A percentile compares a stretch with the other conserved stretches of the same genome.
phyloP scores from a whole-genome alignment of 2,329 filamentous ascomycete species.

The Davidsoniella eucalypti region DNA sequence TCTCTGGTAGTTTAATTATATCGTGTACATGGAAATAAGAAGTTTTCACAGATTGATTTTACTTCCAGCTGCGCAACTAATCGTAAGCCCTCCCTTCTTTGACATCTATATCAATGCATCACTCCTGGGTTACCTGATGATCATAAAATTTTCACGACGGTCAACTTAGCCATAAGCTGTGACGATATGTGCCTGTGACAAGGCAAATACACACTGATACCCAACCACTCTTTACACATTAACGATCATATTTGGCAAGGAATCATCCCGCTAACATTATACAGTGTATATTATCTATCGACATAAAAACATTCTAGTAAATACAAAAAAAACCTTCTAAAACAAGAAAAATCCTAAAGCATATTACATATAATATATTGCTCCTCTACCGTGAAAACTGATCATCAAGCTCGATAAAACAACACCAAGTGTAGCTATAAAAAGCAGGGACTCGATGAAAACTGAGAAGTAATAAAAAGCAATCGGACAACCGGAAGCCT shows the following conservation, averaged over 20 bases:
- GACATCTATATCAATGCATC: not conserved
- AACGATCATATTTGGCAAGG: not conserved
- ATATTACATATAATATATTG: not conserved
- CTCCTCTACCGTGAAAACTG: not conserved
- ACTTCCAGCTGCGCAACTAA: conserved; percentile 2
- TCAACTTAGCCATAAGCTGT: conserved; percentile 32
- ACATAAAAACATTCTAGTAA: not conserved
- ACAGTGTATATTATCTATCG: not conserved
- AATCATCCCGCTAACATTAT: conserved; percentile 2
- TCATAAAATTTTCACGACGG: conserved; percentile 30
- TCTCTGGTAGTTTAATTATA: too few relatives aligned
- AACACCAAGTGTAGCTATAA: too few relatives aligned
- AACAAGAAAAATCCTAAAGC: too few relatives aligned
- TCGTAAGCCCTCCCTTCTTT: conserved; percentile 1
- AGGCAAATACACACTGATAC: conserved; percentile 19
- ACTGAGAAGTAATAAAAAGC: too few relatives aligned
- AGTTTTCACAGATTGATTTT: not conserved
- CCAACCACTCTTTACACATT: not conserved
- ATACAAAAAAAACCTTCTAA: too few relatives aligned
- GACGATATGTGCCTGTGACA: conserved; percentile 31
- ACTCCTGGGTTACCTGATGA: conserved; percentile 19
- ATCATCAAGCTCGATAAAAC: not conserved
- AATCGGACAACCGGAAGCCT: too few relatives aligned
- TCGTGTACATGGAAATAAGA: too few relatives aligned
- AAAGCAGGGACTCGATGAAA: too few relatives aligned